Percentiles rank a stretch among this genome's conserved stretches.
phyloP scores from a whole-genome alignment of 2,329 filamentous ascomycete genomes.

The Pyricularia grisea region DNA sequence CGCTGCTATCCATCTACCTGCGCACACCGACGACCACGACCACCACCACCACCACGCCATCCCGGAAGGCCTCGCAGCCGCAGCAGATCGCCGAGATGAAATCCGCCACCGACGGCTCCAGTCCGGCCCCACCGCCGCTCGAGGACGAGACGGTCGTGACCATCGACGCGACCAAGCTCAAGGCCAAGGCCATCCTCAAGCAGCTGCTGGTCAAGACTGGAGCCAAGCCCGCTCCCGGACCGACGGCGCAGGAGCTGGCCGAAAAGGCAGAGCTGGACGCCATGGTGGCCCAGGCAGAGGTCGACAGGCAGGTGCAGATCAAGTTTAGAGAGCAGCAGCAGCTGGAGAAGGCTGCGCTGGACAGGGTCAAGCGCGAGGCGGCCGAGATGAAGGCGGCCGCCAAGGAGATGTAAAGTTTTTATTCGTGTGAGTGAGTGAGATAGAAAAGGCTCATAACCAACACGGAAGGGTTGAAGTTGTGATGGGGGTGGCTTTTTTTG shows the following conservation, averaged over 20 bases:
- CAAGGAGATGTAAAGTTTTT: background rate
- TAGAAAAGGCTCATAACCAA: no score
- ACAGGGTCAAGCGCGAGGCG: slow-evolving; percentile 41
- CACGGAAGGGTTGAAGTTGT: background rate
- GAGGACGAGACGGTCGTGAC: slow-evolving; percentile 39
- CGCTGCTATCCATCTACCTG: slow-evolving; percentile 59
- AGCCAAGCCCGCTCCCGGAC: slow-evolving; percentile 40
- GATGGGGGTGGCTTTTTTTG: background rate
- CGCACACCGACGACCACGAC: slow-evolving; percentile 18
- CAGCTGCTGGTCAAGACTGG: slow-evolving; percentile 54
- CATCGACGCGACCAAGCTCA: slow-evolving; percentile 55
- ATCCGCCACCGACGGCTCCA: slow-evolving; percentile 28
- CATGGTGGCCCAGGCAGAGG: slow-evolving; percentile 35
- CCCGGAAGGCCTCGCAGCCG: slow-evolving; percentile 9
- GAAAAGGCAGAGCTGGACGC: slow-evolving; percentile 47
- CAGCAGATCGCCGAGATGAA: slow-evolving; percentile 3
- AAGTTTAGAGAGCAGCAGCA: slow-evolving; percentile 47
- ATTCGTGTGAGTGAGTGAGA: no score
- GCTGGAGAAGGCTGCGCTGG: slow-evolving; percentile 50
- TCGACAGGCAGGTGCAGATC: slow-evolving; percentile 44
- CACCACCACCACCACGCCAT: slow-evolving; percentile 3
- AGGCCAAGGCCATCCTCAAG: slow-evolving; percentile 52
- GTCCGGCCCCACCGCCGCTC: slow-evolving; percentile 37
- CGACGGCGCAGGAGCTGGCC: slow-evolving; percentile 57
- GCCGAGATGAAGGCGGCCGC: slow-evolving; percentile 29